These are phyloP conservation scores for Lactarius quietus DNA, from an alignment of 768 basidiomycete genomes.

Conservation along the genomic window DNA sequence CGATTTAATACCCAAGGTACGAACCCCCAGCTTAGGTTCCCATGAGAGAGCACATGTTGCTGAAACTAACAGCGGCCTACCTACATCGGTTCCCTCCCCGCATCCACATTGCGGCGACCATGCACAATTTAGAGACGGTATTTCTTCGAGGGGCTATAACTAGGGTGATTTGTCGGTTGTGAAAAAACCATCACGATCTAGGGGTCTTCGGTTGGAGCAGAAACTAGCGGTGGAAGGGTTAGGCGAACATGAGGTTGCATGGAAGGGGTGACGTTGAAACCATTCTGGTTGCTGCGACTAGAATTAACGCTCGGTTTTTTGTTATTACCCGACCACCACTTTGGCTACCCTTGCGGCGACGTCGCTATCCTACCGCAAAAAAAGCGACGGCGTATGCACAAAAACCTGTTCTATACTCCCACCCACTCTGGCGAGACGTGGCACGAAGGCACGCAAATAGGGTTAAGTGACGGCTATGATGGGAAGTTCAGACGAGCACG, in stretches of 20 bases:
- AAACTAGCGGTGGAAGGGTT: constrained; percentile 19
- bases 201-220: constrained; percentile 10
- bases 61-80: not conserved
- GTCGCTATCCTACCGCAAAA: constrained; percentile 17
- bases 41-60: not conserved
- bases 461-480: constrained; percentile 17
- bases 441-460: not conserved
- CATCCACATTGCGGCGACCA: constrained; percentile 4
- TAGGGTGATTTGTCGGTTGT: not conserved
- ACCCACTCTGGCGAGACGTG: constrained; percentile 1
- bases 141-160: not conserved
- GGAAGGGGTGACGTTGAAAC: not conserved
- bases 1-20: not conserved
- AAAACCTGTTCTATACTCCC: not conserved
- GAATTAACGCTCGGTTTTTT: constrained; percentile 3
- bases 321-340: constrained; percentile 5
- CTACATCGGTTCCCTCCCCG: not conserved
- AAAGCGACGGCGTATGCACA: not conserved
- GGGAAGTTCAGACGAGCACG: constrained; percentile 7
- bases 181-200: constrained; percentile 2
- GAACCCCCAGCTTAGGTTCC: not conserved
- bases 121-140: not conserved
- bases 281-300: not conserved
- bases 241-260: constrained; percentile 15
- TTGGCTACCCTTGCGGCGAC: constrained; percentile 8